These are phyloP conservation scores for Ramaria rubella DNA, from an alignment of 768 basidiomycete species.

Conservation along the genomic window DNA sequence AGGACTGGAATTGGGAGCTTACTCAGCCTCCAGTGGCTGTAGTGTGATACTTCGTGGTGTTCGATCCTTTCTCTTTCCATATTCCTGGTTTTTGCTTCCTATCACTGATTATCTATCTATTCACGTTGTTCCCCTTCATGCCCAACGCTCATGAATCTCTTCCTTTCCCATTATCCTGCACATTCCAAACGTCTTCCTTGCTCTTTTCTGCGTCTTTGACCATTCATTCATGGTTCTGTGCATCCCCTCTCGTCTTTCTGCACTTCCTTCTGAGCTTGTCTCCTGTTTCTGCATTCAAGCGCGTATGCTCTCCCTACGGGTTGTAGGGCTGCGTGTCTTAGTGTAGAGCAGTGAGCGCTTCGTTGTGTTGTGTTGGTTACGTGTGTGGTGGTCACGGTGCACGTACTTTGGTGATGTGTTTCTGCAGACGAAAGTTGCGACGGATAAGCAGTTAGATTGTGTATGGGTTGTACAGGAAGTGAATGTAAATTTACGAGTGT, in stretches of 20 bases:
- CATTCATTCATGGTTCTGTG: constrained; percentile 6
- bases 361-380: neutral
- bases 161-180: constrained; percentile 5
- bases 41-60: constrained; percentile 14
- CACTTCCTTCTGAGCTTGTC: constrained; percentile 6
- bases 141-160: constrained; percentile 21
- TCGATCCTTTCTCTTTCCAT: constrained; percentile 1
- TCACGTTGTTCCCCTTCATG: constrained; percentile 14
- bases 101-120: constrained; percentile 8
- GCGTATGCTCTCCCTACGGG: constrained; percentile 9
- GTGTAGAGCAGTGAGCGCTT: constrained; percentile 10
- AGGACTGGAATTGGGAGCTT: constrained; percentile 24
- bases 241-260: neutral
- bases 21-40: constrained; percentile 17
- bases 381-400: neutral
- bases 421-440: neutral
- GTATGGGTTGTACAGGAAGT: neutral
- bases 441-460: neutral
- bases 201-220: constrained; percentile 7
- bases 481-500: neutral
- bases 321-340: constrained; percentile 8
- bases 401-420: neutral
- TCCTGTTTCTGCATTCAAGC: neutral
- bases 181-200: constrained; percentile 11
- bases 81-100: constrained; percentile 9